These are phyloP conservation scores for Cenchrus purpureus DNA, from an alignment of 176 grass and related monocot genomes.

Conservation along the genomic window DNA sequence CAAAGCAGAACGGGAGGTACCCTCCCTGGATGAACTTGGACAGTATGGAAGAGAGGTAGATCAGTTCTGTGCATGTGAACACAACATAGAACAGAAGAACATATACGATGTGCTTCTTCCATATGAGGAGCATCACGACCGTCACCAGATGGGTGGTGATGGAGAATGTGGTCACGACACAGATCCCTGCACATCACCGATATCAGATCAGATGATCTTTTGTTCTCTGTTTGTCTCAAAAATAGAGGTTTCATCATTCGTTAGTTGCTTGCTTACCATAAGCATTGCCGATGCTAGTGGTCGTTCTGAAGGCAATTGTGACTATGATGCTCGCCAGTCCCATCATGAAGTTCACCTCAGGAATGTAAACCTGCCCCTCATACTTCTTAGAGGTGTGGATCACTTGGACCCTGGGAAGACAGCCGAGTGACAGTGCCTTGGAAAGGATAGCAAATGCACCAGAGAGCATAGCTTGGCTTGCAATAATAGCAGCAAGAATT, in stretches of 20 bases:
- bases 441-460: conserved; percentile 72
- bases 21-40: conserved; percentile 71
- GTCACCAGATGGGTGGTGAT: conserved; percentile 73
- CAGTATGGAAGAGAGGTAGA: conserved; percentile 70
- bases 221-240: not conserved
- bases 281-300: conserved; percentile 67
- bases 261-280: conserved; percentile 50
- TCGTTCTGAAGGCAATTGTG: conserved; percentile 66
- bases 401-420: conserved; percentile 74
- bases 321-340: conserved; percentile 64
- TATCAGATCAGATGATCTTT: not conserved
- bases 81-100: conserved; percentile 57
- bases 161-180: conserved; percentile 67
- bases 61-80: conserved; percentile 50
- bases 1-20: conserved; percentile 60
- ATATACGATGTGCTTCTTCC: conserved; percentile 59
- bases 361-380: conserved; percentile 86
- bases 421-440: conserved; percentile 71
- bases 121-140: conserved; percentile 80
- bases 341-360: conserved; percentile 86
- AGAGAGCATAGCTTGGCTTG: conserved; percentile 89
- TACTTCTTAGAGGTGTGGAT: conserved; percentile 75
- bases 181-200: conserved; percentile 53
- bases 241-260: not conserved
- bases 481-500: conserved; percentile 74